Evolutionary conservation across 2,329 filamentous ascomycete species (phyloP), one percentile per base, ranked within the genome.

Genomic region (Sclerotinia nivalis): DNA sequence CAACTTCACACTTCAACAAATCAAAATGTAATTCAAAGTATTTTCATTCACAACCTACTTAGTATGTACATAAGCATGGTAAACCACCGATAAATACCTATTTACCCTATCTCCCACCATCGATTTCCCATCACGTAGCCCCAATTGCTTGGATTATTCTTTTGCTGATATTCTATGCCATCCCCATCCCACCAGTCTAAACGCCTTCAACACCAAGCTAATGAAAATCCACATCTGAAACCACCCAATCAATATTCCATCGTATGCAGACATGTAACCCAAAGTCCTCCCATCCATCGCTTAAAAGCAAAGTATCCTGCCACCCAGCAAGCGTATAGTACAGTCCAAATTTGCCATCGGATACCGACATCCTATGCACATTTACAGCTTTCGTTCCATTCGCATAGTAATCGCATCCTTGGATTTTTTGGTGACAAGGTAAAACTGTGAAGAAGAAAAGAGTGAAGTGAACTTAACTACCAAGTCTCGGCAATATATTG

Each of bases 401-500:
- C 22, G 31, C 8, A 28, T 28, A 8, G n/a, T 20, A 20, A 28
- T 20, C 34, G 34, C n/a, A 52, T 28, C 47, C n/a, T 52, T 40
- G 31, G n/a, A 43, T 8, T 18, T 28, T 15, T 43, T 40, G 15
- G 31, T 10, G 20, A 2, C 1, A 37, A 40, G n/a, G 4, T 9
- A 43, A 52, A n/a, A 18, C 22, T 40, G 40, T 6, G 9, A 45
- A 61, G 20, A 15, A 40, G 5, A n/a, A 9, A 37, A 50, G 10
- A 31, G 25, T 20, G 1, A 25, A 31, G 54, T 25, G 22, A 25
- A 28, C 18, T 43, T 2, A n/a, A 67, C 79, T 77, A 90, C 88
- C 88, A 90, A 8, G 88, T 90, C 82, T 90, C 94, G 71, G 95
- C 93, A 85, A 97, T 97, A 80, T 97, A 99, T 82, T 97, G 94